Conservation (phyloP, 331 rosid genomes). For the Erythrophleum ivorense region DNA sequence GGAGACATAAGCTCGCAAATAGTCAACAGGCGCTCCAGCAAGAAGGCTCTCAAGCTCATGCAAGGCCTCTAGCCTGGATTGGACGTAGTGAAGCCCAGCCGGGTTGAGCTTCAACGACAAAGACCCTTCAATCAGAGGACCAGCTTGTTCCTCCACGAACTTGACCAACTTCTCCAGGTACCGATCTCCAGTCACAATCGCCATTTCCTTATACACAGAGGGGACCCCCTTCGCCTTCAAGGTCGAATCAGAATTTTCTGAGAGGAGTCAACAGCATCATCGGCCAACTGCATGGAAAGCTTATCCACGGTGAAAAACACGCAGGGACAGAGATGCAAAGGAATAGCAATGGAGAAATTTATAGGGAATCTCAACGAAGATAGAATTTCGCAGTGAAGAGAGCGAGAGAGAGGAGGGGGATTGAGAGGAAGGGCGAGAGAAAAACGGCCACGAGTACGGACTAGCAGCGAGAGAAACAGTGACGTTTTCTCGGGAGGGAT, state of each 20-base stretch:
- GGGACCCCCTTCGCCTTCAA: conserved; percentile 5
- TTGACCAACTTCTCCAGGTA: conserved; percentile 81
- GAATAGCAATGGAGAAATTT: not conserved
- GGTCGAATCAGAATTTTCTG: conserved; percentile 39
- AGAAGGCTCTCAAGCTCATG: conserved; percentile 82
- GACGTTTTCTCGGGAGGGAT: not conserved
- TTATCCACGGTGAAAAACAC: not conserved
- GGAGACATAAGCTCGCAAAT: conserved; percentile 87
- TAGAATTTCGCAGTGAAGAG: not conserved
- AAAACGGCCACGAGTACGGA: conserved; percentile 55
- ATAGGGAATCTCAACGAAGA: not conserved
- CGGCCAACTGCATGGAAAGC: conserved; percentile 29
- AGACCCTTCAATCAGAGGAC: conserved; percentile 79
- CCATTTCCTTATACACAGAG: conserved; percentile 47
- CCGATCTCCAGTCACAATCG: conserved; percentile 92
- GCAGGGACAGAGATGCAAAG: not conserved
- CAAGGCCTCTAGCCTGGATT: conserved; percentile 82
- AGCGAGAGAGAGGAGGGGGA: conserved; percentile 43
- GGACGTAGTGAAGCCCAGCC: conserved; percentile 85
- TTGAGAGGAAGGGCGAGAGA: conserved; percentile 43
- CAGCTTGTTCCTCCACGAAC: conserved; percentile 81
- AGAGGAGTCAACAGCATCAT: conserved; percentile 21
- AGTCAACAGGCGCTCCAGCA: conserved; percentile 86
- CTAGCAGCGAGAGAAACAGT: not conserved
- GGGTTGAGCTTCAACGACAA: conserved; percentile 85